A percentile compares a stretch with the other conserved stretches of the same genome.
Evolutionary conservation across 352 stramenopile genomes (phyloP).

Genomic region (Globisporangium polare): DNA sequence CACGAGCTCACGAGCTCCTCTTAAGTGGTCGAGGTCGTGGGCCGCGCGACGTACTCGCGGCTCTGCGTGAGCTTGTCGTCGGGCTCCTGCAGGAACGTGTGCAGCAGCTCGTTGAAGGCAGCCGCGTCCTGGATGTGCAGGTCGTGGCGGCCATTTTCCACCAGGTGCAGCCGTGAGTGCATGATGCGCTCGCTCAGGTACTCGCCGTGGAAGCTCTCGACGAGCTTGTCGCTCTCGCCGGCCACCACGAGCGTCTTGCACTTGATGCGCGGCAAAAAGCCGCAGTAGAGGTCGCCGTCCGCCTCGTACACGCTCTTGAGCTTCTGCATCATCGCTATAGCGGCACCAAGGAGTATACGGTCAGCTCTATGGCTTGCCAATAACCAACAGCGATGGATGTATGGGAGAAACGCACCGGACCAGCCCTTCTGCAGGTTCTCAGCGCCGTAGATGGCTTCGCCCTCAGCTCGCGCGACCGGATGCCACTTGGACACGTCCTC

Average conservation of each 20-base stretch:
- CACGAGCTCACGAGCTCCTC: neutral
- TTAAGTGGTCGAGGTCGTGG: conserved; percentile 6
- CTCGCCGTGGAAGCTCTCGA: conserved; percentile 68
- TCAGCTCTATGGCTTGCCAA: neutral
- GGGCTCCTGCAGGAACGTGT: conserved; percentile 60
- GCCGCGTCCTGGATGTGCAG: conserved; percentile 43
- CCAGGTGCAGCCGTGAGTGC: conserved; percentile 65
- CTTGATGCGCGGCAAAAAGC: conserved; percentile 56
- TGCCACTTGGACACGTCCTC: conserved; percentile 56
- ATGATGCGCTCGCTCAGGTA: conserved; percentile 86
- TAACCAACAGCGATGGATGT: neutral
- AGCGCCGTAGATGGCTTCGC: conserved; percentile 47
- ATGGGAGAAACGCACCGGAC: conserved; percentile 20
- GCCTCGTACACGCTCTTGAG: conserved; percentile 47
- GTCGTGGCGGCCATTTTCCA: conserved; percentile 53
- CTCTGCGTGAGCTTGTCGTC: conserved; percentile 85
- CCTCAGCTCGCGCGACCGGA: conserved; percentile 37
- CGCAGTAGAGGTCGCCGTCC: conserved; percentile 71
- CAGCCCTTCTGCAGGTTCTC: conserved; percentile 55
- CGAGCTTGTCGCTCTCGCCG: conserved; percentile 54
- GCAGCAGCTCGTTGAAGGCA: conserved; percentile 59
- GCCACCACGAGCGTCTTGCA: conserved; percentile 84
- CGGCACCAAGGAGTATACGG: neutral
- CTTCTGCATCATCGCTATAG: conserved; percentile 47
- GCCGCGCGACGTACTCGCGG: conserved; percentile 67